Conservation (phyloP, 148 eudicot genomes). For the Mesembryanthemum crystallinum region DNA sequence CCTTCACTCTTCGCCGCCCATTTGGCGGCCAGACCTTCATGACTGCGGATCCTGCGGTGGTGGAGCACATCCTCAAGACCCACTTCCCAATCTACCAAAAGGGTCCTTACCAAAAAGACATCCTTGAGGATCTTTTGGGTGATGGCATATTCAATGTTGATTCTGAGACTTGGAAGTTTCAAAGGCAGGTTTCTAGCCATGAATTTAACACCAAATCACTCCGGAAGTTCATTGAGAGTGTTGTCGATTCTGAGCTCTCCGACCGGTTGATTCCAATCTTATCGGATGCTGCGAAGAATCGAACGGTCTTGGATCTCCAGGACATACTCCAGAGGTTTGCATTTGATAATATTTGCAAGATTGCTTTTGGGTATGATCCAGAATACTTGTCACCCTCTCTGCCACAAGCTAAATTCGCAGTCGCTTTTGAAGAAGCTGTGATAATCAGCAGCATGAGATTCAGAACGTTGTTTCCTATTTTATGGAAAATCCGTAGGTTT, state of each 20-base stretch:
- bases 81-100: conserved; percentile 28
- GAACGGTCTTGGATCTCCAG: conserved; percentile 25
- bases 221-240: conserved; percentile 38
- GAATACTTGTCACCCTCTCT: conserved; percentile 33
- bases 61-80: conserved; percentile 30
- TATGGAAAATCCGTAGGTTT: conserved; percentile 37
- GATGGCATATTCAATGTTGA: conserved; percentile 47
- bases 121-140: conserved; percentile 37
- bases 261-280: conserved; percentile 41
- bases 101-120: conserved; percentile 22
- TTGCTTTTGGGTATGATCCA: conserved; percentile 50
- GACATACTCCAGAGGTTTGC: conserved; percentile 32
- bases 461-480: conserved; percentile 18
- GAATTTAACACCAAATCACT: conserved; percentile 49
- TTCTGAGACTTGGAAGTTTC: conserved; percentile 49
- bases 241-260: conserved; percentile 43
- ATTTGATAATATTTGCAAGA: conserved; percentile 35
- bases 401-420: conserved; percentile 29
- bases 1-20: conserved; percentile 14
- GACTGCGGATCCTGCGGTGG: conserved; percentile 21
- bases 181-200: conserved; percentile 43
- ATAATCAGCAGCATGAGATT: conserved; percentile 28
- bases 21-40: conserved; percentile 4
- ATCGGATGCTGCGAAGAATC: conserved; percentile 21
- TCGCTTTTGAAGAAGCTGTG: conserved; percentile 44